A percentile compares a stretch with the other conserved stretches of the same genome.
phyloP scores from a whole-genome alignment of 441 rosid genomes.

The Erodium trifolium region DNA sequence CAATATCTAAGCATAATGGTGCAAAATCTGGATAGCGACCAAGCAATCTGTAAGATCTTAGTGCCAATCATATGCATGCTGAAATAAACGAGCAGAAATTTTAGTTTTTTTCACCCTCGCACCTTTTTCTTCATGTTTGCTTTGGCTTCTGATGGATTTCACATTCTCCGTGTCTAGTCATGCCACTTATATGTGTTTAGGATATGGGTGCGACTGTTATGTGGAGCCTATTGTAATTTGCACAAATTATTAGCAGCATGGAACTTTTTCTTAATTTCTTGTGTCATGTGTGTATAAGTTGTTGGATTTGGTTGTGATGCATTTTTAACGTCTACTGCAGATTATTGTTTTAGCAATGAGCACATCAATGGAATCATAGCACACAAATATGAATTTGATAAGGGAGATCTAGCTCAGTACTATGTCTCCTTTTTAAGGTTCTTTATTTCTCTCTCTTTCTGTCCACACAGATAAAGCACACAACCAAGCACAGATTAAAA shows the following conservation, averaged over 20 bases:
- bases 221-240: constrained; percentile 1
- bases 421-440: constrained; percentile 64
- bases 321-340: constrained; percentile 28
- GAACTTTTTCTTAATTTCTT: neutral
- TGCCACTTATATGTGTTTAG: neutral
- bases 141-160: neutral
- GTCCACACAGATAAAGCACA: constrained; percentile 5
- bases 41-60: constrained; percentile 44
- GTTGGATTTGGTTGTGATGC: neutral
- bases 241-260: neutral
- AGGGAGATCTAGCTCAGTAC: constrained; percentile 53
- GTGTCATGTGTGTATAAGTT: neutral
- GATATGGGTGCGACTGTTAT: neutral
- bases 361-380: constrained; percentile 52
- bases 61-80: constrained; percentile 21
- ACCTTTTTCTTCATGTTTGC: neutral
- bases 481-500: neutral
- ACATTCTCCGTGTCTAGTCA: constrained; percentile 5
- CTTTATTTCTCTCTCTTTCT: constrained; percentile 19
- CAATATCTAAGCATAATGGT: constrained; percentile 70
- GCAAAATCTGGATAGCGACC: constrained; percentile 60
- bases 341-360: constrained; percentile 69
- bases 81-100: constrained; percentile 10
- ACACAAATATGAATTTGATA: constrained; percentile 42
- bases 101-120: constrained; percentile 10